Percentiles rank a stretch among this genome's conserved stretches.
Conservation (phyloP, 129 eudicot species). For the Ambrosia trifida region DNA sequence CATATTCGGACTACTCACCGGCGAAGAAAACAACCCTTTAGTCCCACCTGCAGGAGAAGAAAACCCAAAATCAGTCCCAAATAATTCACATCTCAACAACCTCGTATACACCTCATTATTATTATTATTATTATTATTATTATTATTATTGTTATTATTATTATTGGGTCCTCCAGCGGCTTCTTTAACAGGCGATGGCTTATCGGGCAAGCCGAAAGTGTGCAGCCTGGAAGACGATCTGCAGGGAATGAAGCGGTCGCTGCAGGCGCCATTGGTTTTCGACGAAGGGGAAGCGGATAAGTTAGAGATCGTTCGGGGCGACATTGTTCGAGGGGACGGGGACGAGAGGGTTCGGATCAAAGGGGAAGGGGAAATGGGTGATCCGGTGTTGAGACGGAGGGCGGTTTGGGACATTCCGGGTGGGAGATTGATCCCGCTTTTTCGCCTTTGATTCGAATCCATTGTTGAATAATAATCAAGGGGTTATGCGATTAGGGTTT, state of each 20-base stretch:
- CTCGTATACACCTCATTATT: constrained; percentile 65
- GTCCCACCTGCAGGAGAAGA: constrained; percentile 84
- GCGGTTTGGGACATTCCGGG: constrained; percentile 82
- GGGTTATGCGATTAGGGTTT: background rate
- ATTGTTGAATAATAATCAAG: constrained; percentile 15
- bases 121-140: constrained; percentile 23
- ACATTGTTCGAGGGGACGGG: constrained; percentile 60
- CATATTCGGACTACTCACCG: constrained; percentile 67
- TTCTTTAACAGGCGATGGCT: constrained; percentile 66
- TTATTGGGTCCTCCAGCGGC: constrained; percentile 48
- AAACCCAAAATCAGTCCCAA: constrained; percentile 91
- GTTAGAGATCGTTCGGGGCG: constrained; percentile 55
- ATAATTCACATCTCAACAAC: constrained; percentile 71
- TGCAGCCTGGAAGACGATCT: constrained; percentile 93
- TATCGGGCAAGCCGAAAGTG: constrained; percentile 76
- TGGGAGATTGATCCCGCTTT: constrained; percentile 94
- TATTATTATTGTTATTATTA: constrained; percentile 18
- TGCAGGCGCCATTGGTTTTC: constrained; percentile 64
- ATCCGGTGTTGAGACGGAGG: constrained; percentile 55
- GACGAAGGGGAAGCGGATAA: constrained; percentile 65
- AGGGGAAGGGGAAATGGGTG: constrained; percentile 41
- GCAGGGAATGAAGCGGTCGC: constrained; percentile 94
- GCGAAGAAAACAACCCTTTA: constrained; percentile 37
- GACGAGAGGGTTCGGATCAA: constrained; percentile 36
- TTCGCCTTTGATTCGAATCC: constrained; percentile 74